A percentile compares a stretch with the other conserved stretches of the same genome.
phyloP scores from a whole-genome alignment of 1,284 basidiomycete genomes.

The Puccinia horiana region DNA sequence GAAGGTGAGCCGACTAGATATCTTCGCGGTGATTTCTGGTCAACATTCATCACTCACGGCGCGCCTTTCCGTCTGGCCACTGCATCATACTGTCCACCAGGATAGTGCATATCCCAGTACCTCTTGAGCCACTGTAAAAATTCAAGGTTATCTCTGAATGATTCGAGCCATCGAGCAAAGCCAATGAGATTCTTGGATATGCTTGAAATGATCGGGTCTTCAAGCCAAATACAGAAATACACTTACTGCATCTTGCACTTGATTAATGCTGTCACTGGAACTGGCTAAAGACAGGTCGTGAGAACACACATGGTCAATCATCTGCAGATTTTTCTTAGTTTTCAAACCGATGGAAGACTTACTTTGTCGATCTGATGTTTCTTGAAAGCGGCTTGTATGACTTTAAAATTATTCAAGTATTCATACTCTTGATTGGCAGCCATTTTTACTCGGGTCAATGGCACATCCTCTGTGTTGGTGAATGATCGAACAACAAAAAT shows the following conservation, averaged over 20 bases:
- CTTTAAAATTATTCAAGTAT: slow-evolving; percentile 90
- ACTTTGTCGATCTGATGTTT: slow-evolving; percentile 50
- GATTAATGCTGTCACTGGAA: slow-evolving; percentile 85
- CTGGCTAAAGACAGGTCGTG: slow-evolving; percentile 66
- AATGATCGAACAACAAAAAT: neutral
- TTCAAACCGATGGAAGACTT: neutral
- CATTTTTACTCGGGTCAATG: slow-evolving; percentile 86
- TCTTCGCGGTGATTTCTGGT: neutral
- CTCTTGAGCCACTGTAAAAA: slow-evolving; percentile 97
- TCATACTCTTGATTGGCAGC: slow-evolving; percentile 90
- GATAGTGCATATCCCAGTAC: slow-evolving; percentile 91
- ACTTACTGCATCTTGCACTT: slow-evolving; percentile 99
- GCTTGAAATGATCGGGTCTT: neutral
- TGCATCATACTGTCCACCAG: slow-evolving; percentile 85
- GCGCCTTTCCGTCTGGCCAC: slow-evolving; percentile 75
- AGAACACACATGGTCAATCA: neutral
- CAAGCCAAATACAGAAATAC: neutral
- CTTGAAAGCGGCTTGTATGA: slow-evolving; percentile 68
- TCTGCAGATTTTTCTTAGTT: neutral
- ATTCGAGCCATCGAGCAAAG: neutral
- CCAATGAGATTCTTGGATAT: neutral
- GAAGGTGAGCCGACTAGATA: neutral
- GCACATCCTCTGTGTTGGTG: slow-evolving; percentile 69
- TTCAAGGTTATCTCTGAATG: slow-evolving; percentile 86
- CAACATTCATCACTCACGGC: slow-evolving; percentile 53